A percentile compares a stretch with the other conserved stretches of the same genome.
Conservation (phyloP, 768 basidiomycete species). For the Hygrocybe coccinea region DNA sequence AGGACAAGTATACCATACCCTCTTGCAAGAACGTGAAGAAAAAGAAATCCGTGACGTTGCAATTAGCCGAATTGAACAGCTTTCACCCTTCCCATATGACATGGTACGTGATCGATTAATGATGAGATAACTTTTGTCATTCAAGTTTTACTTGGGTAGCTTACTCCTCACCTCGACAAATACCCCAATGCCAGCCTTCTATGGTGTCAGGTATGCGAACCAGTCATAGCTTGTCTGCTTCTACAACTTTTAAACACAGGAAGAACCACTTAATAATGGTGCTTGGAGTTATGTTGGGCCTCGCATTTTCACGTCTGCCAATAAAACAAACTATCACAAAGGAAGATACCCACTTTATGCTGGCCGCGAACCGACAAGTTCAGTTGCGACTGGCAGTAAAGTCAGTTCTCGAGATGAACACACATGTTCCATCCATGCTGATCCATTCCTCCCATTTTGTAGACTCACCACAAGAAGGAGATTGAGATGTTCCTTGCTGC, state of each 20-base stretch:
- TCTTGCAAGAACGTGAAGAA: slow-evolving; percentile 86
- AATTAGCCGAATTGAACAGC: slow-evolving; percentile 90
- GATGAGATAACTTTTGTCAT: background rate
- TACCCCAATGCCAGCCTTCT: slow-evolving; percentile 92
- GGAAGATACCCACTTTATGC: slow-evolving; percentile 89
- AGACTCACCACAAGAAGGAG: slow-evolving; percentile 88
- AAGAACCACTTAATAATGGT: slow-evolving; percentile 96
- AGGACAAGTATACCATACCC: slow-evolving; percentile 93
- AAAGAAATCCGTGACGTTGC: slow-evolving; percentile 89
- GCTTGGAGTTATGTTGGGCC: slow-evolving; percentile 96
- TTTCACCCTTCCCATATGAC: slow-evolving; percentile 97
- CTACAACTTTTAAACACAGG: slow-evolving; percentile 36
- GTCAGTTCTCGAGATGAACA: slow-evolving; percentile 32
- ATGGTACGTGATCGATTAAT: slow-evolving; percentile 46
- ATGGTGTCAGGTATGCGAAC: slow-evolving; percentile 76
- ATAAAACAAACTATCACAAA: slow-evolving; percentile 84
- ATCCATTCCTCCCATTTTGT: slow-evolving; percentile 16
- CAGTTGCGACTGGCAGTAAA: slow-evolving; percentile 90
- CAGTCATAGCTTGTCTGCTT: background rate
- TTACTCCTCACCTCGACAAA: slow-evolving; percentile 91
- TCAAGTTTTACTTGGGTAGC: slow-evolving; percentile 34
- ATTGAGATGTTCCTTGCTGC: slow-evolving; percentile 66
- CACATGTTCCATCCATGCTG: background rate
- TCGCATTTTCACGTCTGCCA: slow-evolving; percentile 88
- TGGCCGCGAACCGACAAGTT: slow-evolving; percentile 87